Evolutionary conservation across 305 asterid genomes (phyloP).

Genomic region (Coffea humblotiana): DNA sequence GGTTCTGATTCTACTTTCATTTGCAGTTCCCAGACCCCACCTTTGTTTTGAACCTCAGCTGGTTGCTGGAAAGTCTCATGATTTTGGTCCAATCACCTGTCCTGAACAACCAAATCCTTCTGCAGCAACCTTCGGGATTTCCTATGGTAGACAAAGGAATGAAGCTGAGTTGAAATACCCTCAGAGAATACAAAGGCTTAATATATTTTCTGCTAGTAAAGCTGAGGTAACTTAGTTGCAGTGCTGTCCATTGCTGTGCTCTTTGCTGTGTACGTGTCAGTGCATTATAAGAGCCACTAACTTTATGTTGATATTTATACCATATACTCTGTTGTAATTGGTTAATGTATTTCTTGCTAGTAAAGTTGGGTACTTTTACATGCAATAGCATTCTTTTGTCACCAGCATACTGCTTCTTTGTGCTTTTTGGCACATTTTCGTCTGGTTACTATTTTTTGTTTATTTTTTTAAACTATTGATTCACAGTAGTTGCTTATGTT

Average conservation of each 20-base stretch:
- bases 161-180: slow-evolving; percentile 94
- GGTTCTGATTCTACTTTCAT: slow-evolving; percentile 26
- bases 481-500: slow-evolving; percentile 28
- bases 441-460: neutral
- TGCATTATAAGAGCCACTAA: neutral
- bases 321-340: neutral
- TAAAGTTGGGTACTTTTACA: neutral
- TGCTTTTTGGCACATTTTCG: neutral
- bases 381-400: neutral
- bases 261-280: neutral
- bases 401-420: neutral
- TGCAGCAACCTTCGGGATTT: slow-evolving; percentile 46
- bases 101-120: slow-evolving; percentile 85
- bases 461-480: neutral
- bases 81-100: slow-evolving; percentile 80
- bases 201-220: slow-evolving; percentile 90
- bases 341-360: no score
- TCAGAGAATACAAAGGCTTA: slow-evolving; percentile 83
- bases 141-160: slow-evolving; percentile 79
- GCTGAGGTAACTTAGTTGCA: slow-evolving; percentile 57
- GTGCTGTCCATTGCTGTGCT: neutral
- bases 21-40: slow-evolving; percentile 93
- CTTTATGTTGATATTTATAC: neutral
- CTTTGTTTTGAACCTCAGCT: slow-evolving; percentile 93
- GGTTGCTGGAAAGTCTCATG: slow-evolving; percentile 92